Evolutionary conservation across 108 stramenopile genomes (phyloP).

Genomic region (Skeletonema marinoi): DNA sequence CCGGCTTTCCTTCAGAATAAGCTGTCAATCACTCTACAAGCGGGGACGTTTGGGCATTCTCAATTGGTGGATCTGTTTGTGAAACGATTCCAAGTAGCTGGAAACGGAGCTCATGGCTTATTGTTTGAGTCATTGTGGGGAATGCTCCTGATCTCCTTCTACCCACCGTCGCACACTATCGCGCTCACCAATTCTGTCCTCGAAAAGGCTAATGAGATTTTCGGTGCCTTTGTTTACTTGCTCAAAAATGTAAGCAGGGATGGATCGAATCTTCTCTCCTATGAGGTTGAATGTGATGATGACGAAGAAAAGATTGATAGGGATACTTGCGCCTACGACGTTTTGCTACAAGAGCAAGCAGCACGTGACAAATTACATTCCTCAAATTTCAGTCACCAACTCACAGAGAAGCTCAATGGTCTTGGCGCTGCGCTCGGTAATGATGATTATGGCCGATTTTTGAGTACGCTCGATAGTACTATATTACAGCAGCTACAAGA

Average conservation of each 20-base stretch:
- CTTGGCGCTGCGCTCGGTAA: not conserved
- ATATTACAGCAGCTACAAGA: not conserved
- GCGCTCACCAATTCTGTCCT: slow-evolving; percentile 9
- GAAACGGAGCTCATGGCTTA: slow-evolving; percentile 40
- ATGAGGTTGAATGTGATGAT: slow-evolving; percentile 34
- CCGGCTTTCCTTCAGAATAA: slow-evolving; percentile 15
- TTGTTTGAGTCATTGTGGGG: slow-evolving; percentile 43
- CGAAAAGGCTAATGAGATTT: slow-evolving; percentile 26
- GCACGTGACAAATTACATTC: not conserved
- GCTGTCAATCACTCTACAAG: not conserved
- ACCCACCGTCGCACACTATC: slow-evolving; percentile 21
- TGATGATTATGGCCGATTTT: not conserved
- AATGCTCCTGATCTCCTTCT: slow-evolving; percentile 37
- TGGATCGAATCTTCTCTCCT: slow-evolving; percentile 32
- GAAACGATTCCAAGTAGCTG: slow-evolving; percentile 26
- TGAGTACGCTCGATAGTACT: not conserved
- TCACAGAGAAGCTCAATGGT: not conserved
- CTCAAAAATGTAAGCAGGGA: slow-evolving; percentile 18
- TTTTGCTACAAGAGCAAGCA: not conserved
- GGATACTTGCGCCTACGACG: not conserved
- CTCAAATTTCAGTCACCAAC: not conserved
- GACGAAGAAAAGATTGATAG: slow-evolving; percentile 30
- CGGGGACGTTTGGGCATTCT: slow-evolving; percentile 25
- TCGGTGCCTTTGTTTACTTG: slow-evolving; percentile 11
- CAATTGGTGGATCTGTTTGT: slow-evolving; percentile 33